Evolutionary conservation across 306 rosid genomes (phyloP), one percentile per base, ranked within the genome.

Genomic region (Macrotyloma uniflorum): DNA sequence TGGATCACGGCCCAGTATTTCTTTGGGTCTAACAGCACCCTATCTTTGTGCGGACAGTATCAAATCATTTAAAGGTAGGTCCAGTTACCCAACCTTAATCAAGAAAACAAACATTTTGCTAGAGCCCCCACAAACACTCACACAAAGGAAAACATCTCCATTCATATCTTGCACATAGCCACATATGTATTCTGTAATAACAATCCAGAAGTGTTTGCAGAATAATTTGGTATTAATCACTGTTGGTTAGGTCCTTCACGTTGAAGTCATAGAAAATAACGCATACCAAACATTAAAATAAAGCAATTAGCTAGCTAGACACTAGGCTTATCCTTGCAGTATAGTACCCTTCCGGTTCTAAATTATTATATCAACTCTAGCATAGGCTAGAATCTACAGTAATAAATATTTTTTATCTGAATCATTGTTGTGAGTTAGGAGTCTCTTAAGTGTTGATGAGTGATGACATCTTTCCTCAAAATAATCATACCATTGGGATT

Each of bases 401-500:
- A 40, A 4, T 26, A 2, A 1, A 1, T 0, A 2, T 2, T 59
- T 14, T 59, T 15, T 0, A 28, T 11, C 20, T 3, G 45, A 63
- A 33, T 38, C 32, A 65, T 63, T 38, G 28, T 11, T 42, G 14
- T 22, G 33, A 15, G 2, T 38, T 38, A 22, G 1, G 35, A 16
- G 40, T 23, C 38, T 68, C 40, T 24, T 43, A 12, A 43, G 55
- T 43, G 16, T 28, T 24, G 42, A 68, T 67, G 55, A 22, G 8
- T 15, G 40, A 47, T 69, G 26, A 69, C 45, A 4, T 69, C 38
- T 69, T 69, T 69, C 45, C 18, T 28, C 28, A 16, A 26, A 16
- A 15, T 26, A 69, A 47, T 49, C 2, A 70, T 70, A n/a, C 6
- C 75, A 30, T 70, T 30, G 62, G 75, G 62, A 70, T 70, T 70